Evolutionary conservation across 2,329 filamentous ascomycete species (phyloP).

Genomic region (Paramyrothecium roridum): DNA sequence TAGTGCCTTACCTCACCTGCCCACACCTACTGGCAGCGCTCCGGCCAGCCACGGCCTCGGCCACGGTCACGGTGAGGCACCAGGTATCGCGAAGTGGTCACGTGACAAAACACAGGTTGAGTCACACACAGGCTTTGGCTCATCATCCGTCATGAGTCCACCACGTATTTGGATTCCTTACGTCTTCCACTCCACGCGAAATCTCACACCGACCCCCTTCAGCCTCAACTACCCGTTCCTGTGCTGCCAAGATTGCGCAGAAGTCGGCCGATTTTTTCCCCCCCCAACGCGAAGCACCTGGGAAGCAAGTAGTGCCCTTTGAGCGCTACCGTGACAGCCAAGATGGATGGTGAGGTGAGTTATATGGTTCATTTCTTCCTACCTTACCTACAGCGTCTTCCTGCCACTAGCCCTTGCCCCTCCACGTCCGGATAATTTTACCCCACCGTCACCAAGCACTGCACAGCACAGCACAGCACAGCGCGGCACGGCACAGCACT

Average conservation of each 20-base stretch:
- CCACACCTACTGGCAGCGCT: too few relatives aligned
- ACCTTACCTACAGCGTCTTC: background rate
- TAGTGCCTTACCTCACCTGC: too few relatives aligned
- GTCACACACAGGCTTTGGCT: background rate
- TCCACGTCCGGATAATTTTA: background rate
- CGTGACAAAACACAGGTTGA: background rate
- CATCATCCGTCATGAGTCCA: background rate
- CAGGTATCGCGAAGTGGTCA: background rate
- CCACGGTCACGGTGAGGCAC: too few relatives aligned
- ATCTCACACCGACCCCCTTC: background rate
- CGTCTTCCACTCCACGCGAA: background rate
- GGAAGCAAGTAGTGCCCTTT: background rate
- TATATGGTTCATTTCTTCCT: background rate
- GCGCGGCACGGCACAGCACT: background rate
- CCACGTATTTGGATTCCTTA: background rate
- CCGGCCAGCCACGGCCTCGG: too few relatives aligned
- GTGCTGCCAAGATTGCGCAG: background rate
- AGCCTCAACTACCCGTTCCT: background rate
- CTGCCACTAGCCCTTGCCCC: conserved; percentile 1
- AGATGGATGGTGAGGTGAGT: background rate
- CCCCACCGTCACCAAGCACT: background rate
- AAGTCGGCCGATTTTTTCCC: background rate
- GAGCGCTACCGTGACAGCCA: background rate
- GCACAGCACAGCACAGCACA: background rate
- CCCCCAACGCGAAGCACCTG: background rate